Percentiles rank a stretch among this genome's conserved stretches.
phyloP scores from a whole-genome alignment of 805 yeast species.

The Metschnikowia cerradonensis region DNA sequence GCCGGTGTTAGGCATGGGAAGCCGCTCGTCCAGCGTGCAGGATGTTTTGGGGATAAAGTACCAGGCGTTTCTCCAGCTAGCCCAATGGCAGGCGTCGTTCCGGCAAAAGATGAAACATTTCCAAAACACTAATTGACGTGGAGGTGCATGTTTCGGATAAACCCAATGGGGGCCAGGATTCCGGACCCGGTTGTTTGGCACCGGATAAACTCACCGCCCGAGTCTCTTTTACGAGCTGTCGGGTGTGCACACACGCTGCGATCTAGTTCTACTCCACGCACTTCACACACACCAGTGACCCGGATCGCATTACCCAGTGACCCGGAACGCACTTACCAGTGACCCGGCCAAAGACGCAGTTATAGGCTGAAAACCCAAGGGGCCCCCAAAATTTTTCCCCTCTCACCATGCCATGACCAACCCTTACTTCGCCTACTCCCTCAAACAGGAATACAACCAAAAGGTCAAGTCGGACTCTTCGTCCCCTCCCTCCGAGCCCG shows the following conservation, averaged over 20 bases:
- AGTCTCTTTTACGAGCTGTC: background rate
- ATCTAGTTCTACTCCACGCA: conserved; percentile 2
- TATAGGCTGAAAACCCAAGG: background rate
- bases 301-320: conserved; percentile 1
- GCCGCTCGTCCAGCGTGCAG: background rate
- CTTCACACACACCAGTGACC: conserved; percentile 5
- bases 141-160: too few relatives aligned
- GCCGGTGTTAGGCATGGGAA: background rate
- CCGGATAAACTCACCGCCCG: background rate
- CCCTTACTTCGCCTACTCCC: conserved; percentile 16
- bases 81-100: conserved; percentile 13
- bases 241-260: background rate
- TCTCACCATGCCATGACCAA: conserved; percentile 7
- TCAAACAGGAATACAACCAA: conserved; percentile 6
- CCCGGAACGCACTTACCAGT: conserved; percentile 6
- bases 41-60: conserved; percentile 6
- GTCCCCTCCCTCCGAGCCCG: conserved; percentile 3
- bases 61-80: conserved; percentile 8
- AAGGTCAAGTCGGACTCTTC: background rate
- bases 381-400: background rate
- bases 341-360: conserved; percentile 5
- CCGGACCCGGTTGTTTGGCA: too few relatives aligned
- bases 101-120: conserved; percentile 5
- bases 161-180: too few relatives aligned
- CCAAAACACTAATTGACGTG: background rate